Percentiles rank a stretch among this genome's conserved stretches.
phyloP scores from a whole-genome alignment of 2,329 filamentous ascomycete species.

The Verticillium klebahnii region DNA sequence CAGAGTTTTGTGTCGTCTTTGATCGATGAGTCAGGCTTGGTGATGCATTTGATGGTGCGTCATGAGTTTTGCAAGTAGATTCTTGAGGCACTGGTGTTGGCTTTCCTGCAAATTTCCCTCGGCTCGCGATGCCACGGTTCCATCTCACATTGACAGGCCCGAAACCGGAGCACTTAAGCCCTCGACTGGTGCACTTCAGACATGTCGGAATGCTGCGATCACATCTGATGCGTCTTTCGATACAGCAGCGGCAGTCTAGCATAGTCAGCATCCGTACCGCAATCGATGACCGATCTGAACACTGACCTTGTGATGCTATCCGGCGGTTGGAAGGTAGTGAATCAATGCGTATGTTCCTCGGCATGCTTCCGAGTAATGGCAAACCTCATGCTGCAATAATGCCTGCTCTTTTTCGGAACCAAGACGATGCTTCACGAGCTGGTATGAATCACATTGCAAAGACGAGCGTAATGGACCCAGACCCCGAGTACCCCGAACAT shows the following conservation, averaged over 20 bases:
- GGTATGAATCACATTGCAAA: neutral
- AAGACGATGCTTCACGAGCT: neutral
- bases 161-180: slow-evolving; percentile 13
- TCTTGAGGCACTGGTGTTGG: slow-evolving; percentile 1
- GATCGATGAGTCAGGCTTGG: neutral
- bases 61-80: neutral
- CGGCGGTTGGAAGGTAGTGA: slow-evolving; percentile 10
- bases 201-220: slow-evolving; percentile 15
- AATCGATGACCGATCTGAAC: neutral
- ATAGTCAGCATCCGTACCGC: neutral
- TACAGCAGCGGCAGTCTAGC: slow-evolving; percentile 14
- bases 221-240: slow-evolving; percentile 15
- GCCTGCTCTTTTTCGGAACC: neutral
- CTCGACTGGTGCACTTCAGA: slow-evolving; percentile 14
- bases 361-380: neutral
- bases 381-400: neutral
- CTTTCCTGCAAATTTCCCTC: slow-evolving; percentile 13
- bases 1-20: neutral
- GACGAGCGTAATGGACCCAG: neutral
- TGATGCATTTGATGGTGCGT: neutral
- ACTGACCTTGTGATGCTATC: slow-evolving; percentile 12
- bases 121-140: slow-evolving; percentile 17
- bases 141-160: slow-evolving; percentile 12
- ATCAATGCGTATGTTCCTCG: slow-evolving; percentile 13
- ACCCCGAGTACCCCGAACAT: neutral